Base-by-base conservation (phyloP, 345 rosid species). In the Kandelia obovata region DNA sequence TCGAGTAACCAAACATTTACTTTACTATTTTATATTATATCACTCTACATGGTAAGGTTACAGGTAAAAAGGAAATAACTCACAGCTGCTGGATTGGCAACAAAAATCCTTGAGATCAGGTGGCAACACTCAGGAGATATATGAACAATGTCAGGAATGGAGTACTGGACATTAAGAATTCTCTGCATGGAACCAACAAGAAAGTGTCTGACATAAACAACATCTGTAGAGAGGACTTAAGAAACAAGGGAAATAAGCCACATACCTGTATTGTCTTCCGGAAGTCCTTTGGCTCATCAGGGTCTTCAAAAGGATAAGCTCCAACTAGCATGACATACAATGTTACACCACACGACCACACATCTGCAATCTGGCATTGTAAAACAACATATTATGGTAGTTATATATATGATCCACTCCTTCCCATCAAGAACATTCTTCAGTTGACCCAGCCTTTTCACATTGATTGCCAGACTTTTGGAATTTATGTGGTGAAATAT, bases 261-360 rank as follows among this genome's bases (percentile, higher is more conserved):
- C 5, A 31, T 58, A 64, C 77, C 63, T 72, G 77, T 72, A 77
- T 77, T 52, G 76, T 77, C 73, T 68, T 77, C 73, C 80, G 31
- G 58, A 77, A 68, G 68, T 77, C 80, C 69, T 53, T 77, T 35
- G 80, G 76, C 23, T 72, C 80, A 49, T 68, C 77, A 58, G 80
- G 80, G 53, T 77, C 80, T 70, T 77, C 80, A 53, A 77, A 72
- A 43, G 80, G 80, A 58, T 77, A 77, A 28, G 66, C 73, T 58
- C 80, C 80, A 30, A 77, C 73, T 39, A 77, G 67, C 71, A 77
- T 72, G 52, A 72, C 77, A 26, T 68, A 72, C 52, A 77, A 68
- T 64, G 80, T 77, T 59, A 77, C 80, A 35, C 73, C 80, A 57
- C 80, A 77, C 1, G 80, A 77, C 80, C 80, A 77, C 53, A 77